Percentiles rank a stretch among this genome's conserved stretches.
Conservation (phyloP, 192 early-diverging fungal genomes). For the Dissophora globulifera region DNA sequence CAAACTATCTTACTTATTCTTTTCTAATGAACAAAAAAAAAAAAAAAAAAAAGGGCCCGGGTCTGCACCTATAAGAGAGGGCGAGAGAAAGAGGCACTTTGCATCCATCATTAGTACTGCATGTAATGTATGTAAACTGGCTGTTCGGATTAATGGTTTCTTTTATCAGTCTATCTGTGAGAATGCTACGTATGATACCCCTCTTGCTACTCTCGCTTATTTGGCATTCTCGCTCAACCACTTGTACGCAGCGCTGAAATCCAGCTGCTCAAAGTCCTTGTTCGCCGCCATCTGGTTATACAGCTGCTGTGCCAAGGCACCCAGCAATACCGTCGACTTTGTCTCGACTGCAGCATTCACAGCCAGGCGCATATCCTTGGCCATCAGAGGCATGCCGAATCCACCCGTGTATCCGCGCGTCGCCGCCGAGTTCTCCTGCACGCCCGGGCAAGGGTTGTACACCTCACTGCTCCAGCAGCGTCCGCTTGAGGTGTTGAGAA, state of each 20-base stretch:
- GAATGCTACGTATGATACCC: too few relatives aligned
- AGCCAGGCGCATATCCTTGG: slow-evolving; percentile 93
- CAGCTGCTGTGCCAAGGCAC: slow-evolving; percentile 81
- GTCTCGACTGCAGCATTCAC: slow-evolving; percentile 83
- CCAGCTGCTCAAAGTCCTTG: slow-evolving; percentile 76
- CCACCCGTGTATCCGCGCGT: slow-evolving; percentile 87
- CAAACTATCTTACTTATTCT: too few relatives aligned
- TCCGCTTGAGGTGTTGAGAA: slow-evolving; percentile 91
- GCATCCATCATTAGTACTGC: too few relatives aligned
- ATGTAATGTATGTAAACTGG: too few relatives aligned
- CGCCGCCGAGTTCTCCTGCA: slow-evolving; percentile 82
- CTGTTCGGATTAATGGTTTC: too few relatives aligned
- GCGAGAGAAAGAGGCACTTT: too few relatives aligned
- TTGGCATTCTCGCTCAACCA: slow-evolving; percentile 50
- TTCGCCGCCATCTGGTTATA: slow-evolving; percentile 80
- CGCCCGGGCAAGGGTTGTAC: slow-evolving; percentile 90
- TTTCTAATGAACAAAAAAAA: too few relatives aligned
- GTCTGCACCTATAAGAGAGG: too few relatives aligned
- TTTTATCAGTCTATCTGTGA: too few relatives aligned
- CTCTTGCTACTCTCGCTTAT: not conserved
- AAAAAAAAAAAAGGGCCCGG: too few relatives aligned
- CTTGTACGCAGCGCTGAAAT: slow-evolving; percentile 85
- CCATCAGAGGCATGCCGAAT: slow-evolving; percentile 90
- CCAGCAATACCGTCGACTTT: slow-evolving; percentile 76
- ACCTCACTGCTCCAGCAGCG: slow-evolving; percentile 94